A percentile compares a stretch with the other conserved stretches of the same genome.
Evolutionary conservation across 768 basidiomycete genomes (phyloP).

Genomic region (Cystoderma amianthinum): DNA sequence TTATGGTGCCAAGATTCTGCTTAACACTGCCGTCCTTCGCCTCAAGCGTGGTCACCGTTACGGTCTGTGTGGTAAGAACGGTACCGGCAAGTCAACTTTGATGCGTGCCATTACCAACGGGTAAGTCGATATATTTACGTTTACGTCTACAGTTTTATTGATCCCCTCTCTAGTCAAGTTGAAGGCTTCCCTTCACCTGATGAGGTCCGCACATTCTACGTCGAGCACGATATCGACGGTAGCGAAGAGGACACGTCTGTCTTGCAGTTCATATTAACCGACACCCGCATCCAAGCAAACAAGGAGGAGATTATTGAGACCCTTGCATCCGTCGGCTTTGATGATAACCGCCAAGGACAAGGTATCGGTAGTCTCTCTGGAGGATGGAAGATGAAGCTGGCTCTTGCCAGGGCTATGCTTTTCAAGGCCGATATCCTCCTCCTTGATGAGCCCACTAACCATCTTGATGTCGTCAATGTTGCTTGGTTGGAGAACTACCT

Average conservation of each 20-base stretch:
- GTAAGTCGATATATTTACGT: slow-evolving; percentile 15
- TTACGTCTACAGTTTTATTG: slow-evolving; percentile 17
- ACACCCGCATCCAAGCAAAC: slow-evolving; percentile 71
- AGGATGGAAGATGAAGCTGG: slow-evolving; percentile 99
- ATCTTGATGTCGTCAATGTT: slow-evolving; percentile 95
- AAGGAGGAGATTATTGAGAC: slow-evolving; percentile 72
- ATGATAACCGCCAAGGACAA: slow-evolving; percentile 75
- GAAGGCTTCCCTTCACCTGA: slow-evolving; percentile 98
- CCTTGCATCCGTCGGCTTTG: slow-evolving; percentile 89
- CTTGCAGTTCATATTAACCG: slow-evolving; percentile 78
- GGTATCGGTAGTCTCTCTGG: slow-evolving; percentile 89
- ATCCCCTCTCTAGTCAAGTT: slow-evolving; percentile 53
- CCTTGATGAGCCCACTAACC: slow-evolving; percentile 95
- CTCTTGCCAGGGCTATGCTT: slow-evolving; percentile 92
- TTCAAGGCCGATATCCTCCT: slow-evolving; percentile 98
- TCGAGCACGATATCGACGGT: slow-evolving; percentile 98
- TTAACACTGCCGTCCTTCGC: slow-evolving; percentile 94
- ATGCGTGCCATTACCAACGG: slow-evolving; percentile 93
- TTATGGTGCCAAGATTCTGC: slow-evolving; percentile 97
- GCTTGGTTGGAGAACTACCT: slow-evolving; percentile 97
- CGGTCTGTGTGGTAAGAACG: slow-evolving; percentile 97
- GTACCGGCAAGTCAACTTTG: slow-evolving; percentile 94
- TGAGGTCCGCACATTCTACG: slow-evolving; percentile 97
- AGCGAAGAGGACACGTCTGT: slow-evolving; percentile 90
- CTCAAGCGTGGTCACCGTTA: slow-evolving; percentile 99